A percentile compares a stretch with the other conserved stretches of the same genome.
phyloP scores from a whole-genome alignment of 2,329 filamentous ascomycete genomes.

The Claviceps lovelessii region DNA sequence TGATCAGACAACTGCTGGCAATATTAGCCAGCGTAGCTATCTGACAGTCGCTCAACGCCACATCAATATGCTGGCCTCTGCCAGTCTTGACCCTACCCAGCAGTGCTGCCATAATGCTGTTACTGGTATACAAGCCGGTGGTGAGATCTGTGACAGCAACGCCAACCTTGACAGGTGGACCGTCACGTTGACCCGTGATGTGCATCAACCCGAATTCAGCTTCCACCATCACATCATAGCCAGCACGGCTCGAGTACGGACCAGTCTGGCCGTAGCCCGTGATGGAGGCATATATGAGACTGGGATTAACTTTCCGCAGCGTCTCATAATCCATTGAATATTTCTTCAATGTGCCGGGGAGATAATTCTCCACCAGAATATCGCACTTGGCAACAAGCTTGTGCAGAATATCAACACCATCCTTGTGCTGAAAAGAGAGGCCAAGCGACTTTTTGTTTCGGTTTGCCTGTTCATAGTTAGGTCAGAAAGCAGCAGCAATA shows the following conservation, averaged over 20 bases:
- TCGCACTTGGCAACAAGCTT: slow-evolving; percentile 73
- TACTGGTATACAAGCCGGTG: slow-evolving; percentile 86
- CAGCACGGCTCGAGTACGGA: slow-evolving; percentile 72
- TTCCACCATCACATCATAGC: slow-evolving; percentile 99
- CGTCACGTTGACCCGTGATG: slow-evolving; percentile 79
- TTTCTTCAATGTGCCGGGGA: slow-evolving; percentile 78
- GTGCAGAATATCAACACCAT: slow-evolving; percentile 77
- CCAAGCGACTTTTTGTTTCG: slow-evolving; percentile 93
- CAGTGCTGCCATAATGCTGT: slow-evolving; percentile 87
- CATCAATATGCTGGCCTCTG: slow-evolving; percentile 82
- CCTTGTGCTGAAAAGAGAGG: slow-evolving; percentile 74
- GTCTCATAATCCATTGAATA: slow-evolving; percentile 83
- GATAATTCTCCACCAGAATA: slow-evolving; percentile 91
- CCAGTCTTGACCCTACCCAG: slow-evolving; percentile 61
- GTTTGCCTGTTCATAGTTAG: slow-evolving; percentile 50
- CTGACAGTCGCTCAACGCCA: slow-evolving; percentile 84
- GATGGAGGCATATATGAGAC: slow-evolving; percentile 85
- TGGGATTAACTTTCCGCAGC: slow-evolving; percentile 66
- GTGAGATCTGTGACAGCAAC: slow-evolving; percentile 95
- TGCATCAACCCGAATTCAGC: slow-evolving; percentile 98
- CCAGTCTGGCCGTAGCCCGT: slow-evolving; percentile 95
- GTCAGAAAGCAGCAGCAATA: not conserved
- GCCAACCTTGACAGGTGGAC: slow-evolving; percentile 89
- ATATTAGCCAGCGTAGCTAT: slow-evolving; percentile 92
- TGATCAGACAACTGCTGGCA: slow-evolving; percentile 80